A percentile compares a stretch with the other conserved stretches of the same genome.
phyloP scores from a whole-genome alignment of 108 stramenopile species.

The Bacterosira constricta region DNA sequence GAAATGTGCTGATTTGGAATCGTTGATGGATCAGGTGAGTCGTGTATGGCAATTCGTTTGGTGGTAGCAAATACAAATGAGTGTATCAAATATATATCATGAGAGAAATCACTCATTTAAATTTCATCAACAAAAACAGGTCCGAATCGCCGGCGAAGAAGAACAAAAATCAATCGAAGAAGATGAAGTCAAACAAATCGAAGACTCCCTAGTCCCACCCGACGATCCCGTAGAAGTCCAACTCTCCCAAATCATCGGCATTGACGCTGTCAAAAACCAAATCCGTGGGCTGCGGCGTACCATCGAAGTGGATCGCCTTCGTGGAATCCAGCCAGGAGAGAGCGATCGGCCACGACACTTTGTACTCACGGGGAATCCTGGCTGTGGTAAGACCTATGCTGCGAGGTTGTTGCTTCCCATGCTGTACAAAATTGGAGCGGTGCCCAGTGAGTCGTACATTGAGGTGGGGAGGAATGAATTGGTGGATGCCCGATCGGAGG shows the following conservation, averaged over 20 bases:
- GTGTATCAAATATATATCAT: too few species aligned
- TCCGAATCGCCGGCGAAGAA: constrained; percentile 78
- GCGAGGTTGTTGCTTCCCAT: constrained; percentile 74
- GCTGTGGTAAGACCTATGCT: constrained; percentile 88
- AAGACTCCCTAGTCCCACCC: constrained; percentile 81
- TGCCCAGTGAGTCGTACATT: constrained; percentile 62
- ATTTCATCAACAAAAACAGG: constrained; percentile 38
- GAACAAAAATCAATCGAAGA: constrained; percentile 74
- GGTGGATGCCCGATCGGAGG: constrained; percentile 79
- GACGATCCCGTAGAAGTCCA: constrained; percentile 80
- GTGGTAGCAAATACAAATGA: too few species aligned
- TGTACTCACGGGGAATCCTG: constrained; percentile 89
- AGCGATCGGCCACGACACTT: constrained; percentile 65
- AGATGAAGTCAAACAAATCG: constrained; percentile 78
- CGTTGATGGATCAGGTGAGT: constrained; percentile 79
- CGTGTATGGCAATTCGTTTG: background rate
- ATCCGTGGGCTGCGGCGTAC: constrained; percentile 68
- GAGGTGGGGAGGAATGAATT: constrained; percentile 72
- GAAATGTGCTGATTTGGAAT: constrained; percentile 47
- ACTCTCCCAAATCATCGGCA: constrained; percentile 68
- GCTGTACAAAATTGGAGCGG: constrained; percentile 77
- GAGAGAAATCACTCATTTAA: too few species aligned
- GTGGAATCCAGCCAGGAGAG: constrained; percentile 43
- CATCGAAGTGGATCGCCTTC: constrained; percentile 63
- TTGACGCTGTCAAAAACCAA: constrained; percentile 55